phyloP scores from a whole-genome alignment of 345 rosid genomes.

The Limnanthes douglasii region DNA sequence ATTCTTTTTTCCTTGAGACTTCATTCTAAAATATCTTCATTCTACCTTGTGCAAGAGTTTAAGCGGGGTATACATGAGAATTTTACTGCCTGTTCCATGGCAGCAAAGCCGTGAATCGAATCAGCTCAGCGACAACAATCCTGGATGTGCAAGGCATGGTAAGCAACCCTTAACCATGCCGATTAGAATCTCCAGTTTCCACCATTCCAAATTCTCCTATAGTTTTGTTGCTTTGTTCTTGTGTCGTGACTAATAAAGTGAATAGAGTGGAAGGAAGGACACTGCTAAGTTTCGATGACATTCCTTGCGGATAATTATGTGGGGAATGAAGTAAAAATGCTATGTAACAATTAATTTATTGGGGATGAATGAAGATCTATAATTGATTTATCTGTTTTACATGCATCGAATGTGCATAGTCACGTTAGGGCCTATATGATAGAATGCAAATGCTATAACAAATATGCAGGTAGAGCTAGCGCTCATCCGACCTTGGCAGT shows the following conservation, averaged over 20 bases:
- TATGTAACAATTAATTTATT: too few species aligned
- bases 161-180: constrained; percentile 5
- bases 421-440: constrained; percentile 90
- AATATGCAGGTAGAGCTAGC: constrained; percentile 85
- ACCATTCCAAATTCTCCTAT: too few species aligned
- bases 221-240: too few species aligned
- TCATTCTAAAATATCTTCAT: too few species aligned
- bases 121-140: constrained; percentile 71
- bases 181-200: too few species aligned
- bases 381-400: constrained; percentile 23
- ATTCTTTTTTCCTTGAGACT: too few species aligned
- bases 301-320: background rate
- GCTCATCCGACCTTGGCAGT: too few species aligned
- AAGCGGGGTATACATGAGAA: constrained; percentile 76
- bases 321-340: too few species aligned
- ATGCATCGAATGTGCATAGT: constrained; percentile 83
- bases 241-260: too few species aligned
- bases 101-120: constrained; percentile 65
- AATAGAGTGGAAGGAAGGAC: background rate
- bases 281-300: background rate
- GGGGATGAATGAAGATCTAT: too few species aligned
- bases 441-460: constrained; percentile 61
- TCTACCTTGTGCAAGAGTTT: constrained; percentile 95
- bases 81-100: constrained; percentile 88
- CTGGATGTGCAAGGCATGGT: constrained; percentile 94